A percentile compares a stretch with the other conserved stretches of the same genome.
phyloP scores from a whole-genome alignment of 768 basidiomycete species.

The Crassisporium funariophilum region DNA sequence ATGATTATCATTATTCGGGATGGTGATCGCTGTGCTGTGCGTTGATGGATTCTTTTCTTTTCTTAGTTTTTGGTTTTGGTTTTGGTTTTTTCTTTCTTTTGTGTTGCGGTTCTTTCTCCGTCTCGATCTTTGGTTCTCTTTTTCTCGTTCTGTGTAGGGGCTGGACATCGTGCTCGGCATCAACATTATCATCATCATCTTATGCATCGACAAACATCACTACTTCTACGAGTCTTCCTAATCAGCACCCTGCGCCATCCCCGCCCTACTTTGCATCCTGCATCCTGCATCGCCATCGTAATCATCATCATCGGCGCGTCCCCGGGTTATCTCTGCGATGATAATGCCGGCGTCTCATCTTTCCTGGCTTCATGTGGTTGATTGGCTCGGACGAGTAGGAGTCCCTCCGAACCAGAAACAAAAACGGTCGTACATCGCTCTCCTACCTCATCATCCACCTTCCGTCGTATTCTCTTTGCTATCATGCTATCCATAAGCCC shows the following conservation, averaged over 20 bases:
- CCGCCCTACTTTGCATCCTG: too few species aligned
- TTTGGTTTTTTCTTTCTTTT: slow-evolving; percentile 7
- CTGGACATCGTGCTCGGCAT: slow-evolving; percentile 5
- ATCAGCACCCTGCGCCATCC: background rate
- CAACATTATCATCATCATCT: slow-evolving; percentile 11
- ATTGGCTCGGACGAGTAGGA: background rate
- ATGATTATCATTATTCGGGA: slow-evolving; percentile 66
- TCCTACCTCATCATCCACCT: background rate
- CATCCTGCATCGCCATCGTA: background rate
- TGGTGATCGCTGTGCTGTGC: slow-evolving; percentile 44
- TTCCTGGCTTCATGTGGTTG: background rate
- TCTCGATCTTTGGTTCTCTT: slow-evolving; percentile 5
- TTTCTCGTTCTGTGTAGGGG: slow-evolving; percentile 3
- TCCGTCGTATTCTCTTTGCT: slow-evolving; percentile 10
- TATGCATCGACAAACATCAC: background rate
- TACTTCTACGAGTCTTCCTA: too few species aligned
- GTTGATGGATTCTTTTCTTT: slow-evolving; percentile 11
- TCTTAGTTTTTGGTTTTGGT: slow-evolving; percentile 7
- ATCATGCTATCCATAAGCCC: slow-evolving; percentile 12
- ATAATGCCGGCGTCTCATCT: background rate
- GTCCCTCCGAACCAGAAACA: background rate
- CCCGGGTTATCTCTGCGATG: background rate
- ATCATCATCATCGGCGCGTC: background rate
- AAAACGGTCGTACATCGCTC: background rate
- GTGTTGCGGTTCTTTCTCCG: slow-evolving; percentile 8